These are phyloP conservation scores for Chamaecrista fasciculata DNA, from an alignment of 306 rosid species.

Conservation along the genomic window DNA sequence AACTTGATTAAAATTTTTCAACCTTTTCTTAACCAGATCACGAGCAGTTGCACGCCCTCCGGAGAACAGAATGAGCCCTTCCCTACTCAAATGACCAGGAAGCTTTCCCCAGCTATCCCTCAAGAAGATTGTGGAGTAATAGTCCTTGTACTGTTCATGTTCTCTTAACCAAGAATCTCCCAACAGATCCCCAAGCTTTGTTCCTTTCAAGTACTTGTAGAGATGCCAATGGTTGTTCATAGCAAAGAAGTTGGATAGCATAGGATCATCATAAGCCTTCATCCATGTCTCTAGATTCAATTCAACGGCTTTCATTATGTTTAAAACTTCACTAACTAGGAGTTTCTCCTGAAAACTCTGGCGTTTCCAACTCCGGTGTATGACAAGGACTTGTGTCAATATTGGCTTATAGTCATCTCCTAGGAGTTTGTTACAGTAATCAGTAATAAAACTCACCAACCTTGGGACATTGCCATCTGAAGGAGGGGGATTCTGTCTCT, in stretches of 20 bases:
- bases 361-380: constrained; percentile 92
- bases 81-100: constrained; percentile 86
- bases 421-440: constrained; percentile 84
- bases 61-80: constrained; percentile 90
- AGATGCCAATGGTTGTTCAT: constrained; percentile 95
- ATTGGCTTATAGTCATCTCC: constrained; percentile 89
- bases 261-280: constrained; percentile 67
- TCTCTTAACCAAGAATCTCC: constrained; percentile 67
- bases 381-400: constrained; percentile 83
- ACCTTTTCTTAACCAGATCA: constrained; percentile 93
- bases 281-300: constrained; percentile 76
- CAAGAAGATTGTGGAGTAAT: constrained; percentile 59
- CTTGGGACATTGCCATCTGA: constrained; percentile 75
- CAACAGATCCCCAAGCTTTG: constrained; percentile 74
- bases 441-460: constrained; percentile 77
- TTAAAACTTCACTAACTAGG: constrained; percentile 58
- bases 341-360: constrained; percentile 85
- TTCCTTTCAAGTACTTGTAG: constrained; percentile 78
- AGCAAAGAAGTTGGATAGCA: constrained; percentile 66
- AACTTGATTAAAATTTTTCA: constrained; percentile 81
- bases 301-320: constrained; percentile 77
- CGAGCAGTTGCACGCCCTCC: constrained; percentile 99
- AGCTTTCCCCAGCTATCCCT: constrained; percentile 96
- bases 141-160: constrained; percentile 83
- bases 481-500: constrained; percentile 85